Evolutionary conservation across 2,329 filamentous ascomycete genomes (phyloP).

Genomic region (Aspergillus ochraceus): DNA sequence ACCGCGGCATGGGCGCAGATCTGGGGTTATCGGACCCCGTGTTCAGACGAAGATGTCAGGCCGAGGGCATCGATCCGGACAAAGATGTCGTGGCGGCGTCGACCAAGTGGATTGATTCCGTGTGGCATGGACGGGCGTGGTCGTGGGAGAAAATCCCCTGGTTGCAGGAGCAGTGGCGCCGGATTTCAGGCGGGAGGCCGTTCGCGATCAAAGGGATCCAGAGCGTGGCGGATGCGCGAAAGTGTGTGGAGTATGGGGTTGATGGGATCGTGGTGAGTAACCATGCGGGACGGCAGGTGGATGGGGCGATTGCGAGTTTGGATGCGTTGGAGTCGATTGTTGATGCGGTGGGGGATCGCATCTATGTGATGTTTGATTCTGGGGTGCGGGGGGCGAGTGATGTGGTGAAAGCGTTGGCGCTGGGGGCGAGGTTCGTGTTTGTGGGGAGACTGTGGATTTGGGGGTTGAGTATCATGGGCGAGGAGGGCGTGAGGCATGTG

Average conservation of each 20-base stretch:
- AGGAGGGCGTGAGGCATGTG: slow-evolving; percentile 61
- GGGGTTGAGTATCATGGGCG: slow-evolving; percentile 60
- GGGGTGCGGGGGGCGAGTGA: slow-evolving; percentile 59
- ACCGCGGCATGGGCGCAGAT: slow-evolving; percentile 58
- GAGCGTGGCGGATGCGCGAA: slow-evolving; percentile 62
- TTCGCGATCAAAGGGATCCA: slow-evolving; percentile 72
- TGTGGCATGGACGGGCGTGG: slow-evolving; percentile 64
- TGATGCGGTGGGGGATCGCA: slow-evolving; percentile 51
- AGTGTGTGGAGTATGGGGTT: slow-evolving; percentile 59
- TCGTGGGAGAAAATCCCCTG: slow-evolving; percentile 68
- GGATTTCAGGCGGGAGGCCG: slow-evolving; percentile 55
- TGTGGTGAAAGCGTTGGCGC: slow-evolving; percentile 60
- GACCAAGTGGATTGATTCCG: slow-evolving; percentile 63
- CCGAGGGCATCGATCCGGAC: slow-evolving; percentile 54
- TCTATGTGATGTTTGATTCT: slow-evolving; percentile 61
- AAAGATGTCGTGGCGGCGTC: slow-evolving; percentile 56
- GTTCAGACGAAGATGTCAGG: slow-evolving; percentile 55
- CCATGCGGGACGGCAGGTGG: slow-evolving; percentile 68
- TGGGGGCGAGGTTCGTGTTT: slow-evolving; percentile 64
- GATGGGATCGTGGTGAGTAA: slow-evolving; percentile 71
- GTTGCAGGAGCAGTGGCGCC: slow-evolving; percentile 60
- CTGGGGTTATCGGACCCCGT: slow-evolving; percentile 61
- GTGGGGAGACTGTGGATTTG: slow-evolving; percentile 63
- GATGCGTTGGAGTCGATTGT: slow-evolving; percentile 62
- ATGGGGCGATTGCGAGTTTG: slow-evolving; percentile 59